Evolutionary conservation across 176 grass and related monocot genomes (phyloP), one percentile per base, ranked within the genome.

Genomic region (Hsuehochloa calcarea): DNA sequence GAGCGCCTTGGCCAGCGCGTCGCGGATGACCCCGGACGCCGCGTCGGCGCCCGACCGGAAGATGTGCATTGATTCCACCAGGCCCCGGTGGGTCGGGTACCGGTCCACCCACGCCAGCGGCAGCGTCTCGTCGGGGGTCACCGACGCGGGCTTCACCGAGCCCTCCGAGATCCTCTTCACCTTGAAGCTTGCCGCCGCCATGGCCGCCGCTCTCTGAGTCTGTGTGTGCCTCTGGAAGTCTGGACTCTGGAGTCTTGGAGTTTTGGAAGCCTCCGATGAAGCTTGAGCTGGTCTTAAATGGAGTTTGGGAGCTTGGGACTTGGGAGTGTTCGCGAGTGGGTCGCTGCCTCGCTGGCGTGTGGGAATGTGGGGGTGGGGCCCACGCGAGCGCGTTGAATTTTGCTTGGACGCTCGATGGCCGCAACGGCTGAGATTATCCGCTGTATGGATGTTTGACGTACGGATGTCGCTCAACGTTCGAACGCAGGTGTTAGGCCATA

Each of bases 61-160:
- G 81, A 98, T 89, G 81, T 98, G 96, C 89, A 98, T 93, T 63
- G 96, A 98, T 87, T 98, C 96, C 68, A 98, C 96, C 47, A 98
- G 84, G 3, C 96, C 96, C 0, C 96, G 96, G 80, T 98, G 96
- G 23, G 96, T 98, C 72, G 96, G 93, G 88, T 98, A 98, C 69
- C 96, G 88, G 81, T 95, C 96, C 43, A 98, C 86, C 96, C 96
- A 98, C 3, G 90, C 93, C 49, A 98, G 88, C 13, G 88, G 88
- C 22, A 98, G 91, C 59, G 85, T 92, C 22, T 91, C 88, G 7
- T 63, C 77, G 4, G 96, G 93, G 4, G 96, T 95, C 22, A 52
- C 58, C 20, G 86, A 66, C 20, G 89, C 90, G 13, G 96, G 96
- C 46, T 91, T 91, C 82, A 98, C 91, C 3, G 91, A 38, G 34